phyloP scores from a whole-genome alignment of 2,329 filamentous ascomycete species.

The Penicillium digitatum region DNA sequence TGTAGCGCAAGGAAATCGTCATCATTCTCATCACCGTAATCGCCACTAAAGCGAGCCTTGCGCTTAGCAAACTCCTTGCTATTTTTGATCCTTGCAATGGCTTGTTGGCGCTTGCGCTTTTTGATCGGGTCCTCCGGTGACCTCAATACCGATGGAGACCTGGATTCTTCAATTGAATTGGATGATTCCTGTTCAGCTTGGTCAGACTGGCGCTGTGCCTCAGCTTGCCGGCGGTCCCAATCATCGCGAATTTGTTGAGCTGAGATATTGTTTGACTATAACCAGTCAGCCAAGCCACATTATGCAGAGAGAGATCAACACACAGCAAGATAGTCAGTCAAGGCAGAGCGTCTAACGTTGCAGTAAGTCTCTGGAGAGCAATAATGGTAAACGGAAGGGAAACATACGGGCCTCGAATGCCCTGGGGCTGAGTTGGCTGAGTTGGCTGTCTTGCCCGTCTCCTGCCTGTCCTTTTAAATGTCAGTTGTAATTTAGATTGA shows the following conservation, averaged over 20 bases:
- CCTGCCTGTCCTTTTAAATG: constrained; percentile 28
- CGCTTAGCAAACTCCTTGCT: constrained; percentile 49
- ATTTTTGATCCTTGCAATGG: constrained; percentile 48
- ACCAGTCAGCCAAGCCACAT: not conserved
- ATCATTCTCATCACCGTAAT: constrained; percentile 47
- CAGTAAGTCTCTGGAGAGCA: constrained; percentile 14
- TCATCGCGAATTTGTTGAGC: constrained; percentile 60
- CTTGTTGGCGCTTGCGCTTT: constrained; percentile 56
- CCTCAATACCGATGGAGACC: constrained; percentile 23
- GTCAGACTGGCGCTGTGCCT: constrained; percentile 44
- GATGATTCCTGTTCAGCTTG: constrained; percentile 22
- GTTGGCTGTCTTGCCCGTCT: constrained; percentile 21
- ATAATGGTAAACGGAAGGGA: not conserved
- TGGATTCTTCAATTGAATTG: constrained; percentile 36
- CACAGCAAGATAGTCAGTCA: constrained; percentile 65
- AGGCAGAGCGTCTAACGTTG: constrained; percentile 54
- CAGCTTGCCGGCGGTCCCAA: constrained; percentile 51
- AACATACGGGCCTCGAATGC: constrained; percentile 47
- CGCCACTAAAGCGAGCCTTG: constrained; percentile 42
- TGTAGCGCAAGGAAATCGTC: constrained; percentile 44
- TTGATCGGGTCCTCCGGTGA: constrained; percentile 42
- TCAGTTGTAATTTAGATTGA: not conserved
- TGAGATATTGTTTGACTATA: constrained; percentile 61
- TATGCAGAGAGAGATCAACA: constrained; percentile 22
- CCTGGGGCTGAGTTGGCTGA: constrained; percentile 10